A percentile compares a stretch with the other conserved stretches of the same genome.
Evolutionary conservation across 2,329 filamentous ascomycete genomes (phyloP).

Genomic region (Elsinoe australis): DNA sequence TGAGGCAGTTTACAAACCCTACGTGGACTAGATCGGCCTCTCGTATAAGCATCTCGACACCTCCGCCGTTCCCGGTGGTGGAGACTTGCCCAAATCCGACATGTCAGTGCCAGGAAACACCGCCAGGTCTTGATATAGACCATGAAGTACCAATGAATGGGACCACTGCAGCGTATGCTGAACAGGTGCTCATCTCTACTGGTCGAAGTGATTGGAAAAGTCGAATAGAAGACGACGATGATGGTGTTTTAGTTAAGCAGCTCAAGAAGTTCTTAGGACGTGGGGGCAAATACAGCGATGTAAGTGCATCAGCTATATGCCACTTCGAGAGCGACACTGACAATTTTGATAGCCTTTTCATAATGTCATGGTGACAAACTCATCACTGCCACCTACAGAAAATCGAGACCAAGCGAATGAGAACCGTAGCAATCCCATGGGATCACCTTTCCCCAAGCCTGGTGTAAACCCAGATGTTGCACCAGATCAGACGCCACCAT

Average conservation of each 20-base stretch:
- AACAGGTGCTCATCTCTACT: slow-evolving; percentile 79
- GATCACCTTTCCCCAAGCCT: slow-evolving; percentile 21
- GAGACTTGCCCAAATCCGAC: slow-evolving; percentile 64
- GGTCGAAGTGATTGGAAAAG: slow-evolving; percentile 74
- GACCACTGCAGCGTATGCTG: slow-evolving; percentile 67
- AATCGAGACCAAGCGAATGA: slow-evolving; percentile 17
- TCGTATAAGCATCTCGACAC: slow-evolving; percentile 28
- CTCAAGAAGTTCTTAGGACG: slow-evolving; percentile 51
- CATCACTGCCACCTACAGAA: slow-evolving; percentile 58
- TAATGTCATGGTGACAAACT: slow-evolving; percentile 67
- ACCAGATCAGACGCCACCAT: slow-evolving; percentile 38
- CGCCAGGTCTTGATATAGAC: slow-evolving; percentile 65
- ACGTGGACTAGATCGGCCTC: slow-evolving; percentile 22
- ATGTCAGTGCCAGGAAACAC: slow-evolving; percentile 64
- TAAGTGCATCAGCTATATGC: too few species aligned
- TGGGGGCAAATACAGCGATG: slow-evolving; percentile 39
- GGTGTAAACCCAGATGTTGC: slow-evolving; percentile 26
- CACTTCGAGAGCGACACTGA: too few species aligned
- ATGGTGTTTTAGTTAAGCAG: slow-evolving; percentile 54
- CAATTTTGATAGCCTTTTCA: slow-evolving; percentile 82
- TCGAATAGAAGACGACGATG: slow-evolving; percentile 72
- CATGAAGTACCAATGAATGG: slow-evolving; percentile 61
- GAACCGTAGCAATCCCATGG: slow-evolving; percentile 3
- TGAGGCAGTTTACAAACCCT: neutral
- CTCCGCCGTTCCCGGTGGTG: slow-evolving; percentile 39